Percentiles rank a stretch among this genome's conserved stretches.
These are phyloP conservation scores for Macrophomina phaseolina DNA, from an alignment of 2,329 filamentous ascomycete species.

Conservation along the genomic window DNA sequence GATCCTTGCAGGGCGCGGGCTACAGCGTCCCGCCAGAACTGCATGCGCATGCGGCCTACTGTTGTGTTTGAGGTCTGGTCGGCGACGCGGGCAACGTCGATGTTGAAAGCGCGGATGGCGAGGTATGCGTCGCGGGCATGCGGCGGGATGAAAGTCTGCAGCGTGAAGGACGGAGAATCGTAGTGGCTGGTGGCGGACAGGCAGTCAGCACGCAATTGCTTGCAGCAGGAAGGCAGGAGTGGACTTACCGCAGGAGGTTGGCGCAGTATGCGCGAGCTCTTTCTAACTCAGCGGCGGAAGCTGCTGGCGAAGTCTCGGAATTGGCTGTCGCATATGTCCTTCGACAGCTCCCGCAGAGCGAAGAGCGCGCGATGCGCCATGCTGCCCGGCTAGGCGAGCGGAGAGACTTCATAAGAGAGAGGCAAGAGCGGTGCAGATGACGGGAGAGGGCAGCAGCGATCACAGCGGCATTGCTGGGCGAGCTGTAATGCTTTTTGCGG, in stretches of 20 bases:
- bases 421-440: background rate
- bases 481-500: conserved; percentile 19
- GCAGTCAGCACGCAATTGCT: background rate
- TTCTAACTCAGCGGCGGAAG: conserved; percentile 56
- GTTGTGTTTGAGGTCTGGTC: conserved; percentile 88
- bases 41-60: conserved; percentile 85
- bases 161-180: conserved; percentile 86
- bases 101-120: conserved; percentile 88
- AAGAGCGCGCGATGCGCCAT: conserved; percentile 18
- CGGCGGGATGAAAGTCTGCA: conserved; percentile 82
- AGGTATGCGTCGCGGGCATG: conserved; percentile 82
- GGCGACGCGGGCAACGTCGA: conserved; percentile 88
- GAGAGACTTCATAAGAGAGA: conserved; percentile 6
- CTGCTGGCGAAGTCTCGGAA: conserved; percentile 22
- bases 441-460: background rate
- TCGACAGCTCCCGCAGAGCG: conserved; percentile 16
- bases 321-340: conserved; percentile 23
- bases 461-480: conserved; percentile 14
- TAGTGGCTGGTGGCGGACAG: conserved; percentile 65
- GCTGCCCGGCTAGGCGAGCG: conserved; percentile 5
- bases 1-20: conserved; percentile 75
- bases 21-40: conserved; percentile 92
- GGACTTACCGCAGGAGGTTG: conserved; percentile 59
- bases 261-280: conserved; percentile 64
- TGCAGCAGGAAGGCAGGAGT: background rate